phyloP scores from a whole-genome alignment of 768 basidiomycete genomes.

The Rhizopogon salebrosus region DNA sequence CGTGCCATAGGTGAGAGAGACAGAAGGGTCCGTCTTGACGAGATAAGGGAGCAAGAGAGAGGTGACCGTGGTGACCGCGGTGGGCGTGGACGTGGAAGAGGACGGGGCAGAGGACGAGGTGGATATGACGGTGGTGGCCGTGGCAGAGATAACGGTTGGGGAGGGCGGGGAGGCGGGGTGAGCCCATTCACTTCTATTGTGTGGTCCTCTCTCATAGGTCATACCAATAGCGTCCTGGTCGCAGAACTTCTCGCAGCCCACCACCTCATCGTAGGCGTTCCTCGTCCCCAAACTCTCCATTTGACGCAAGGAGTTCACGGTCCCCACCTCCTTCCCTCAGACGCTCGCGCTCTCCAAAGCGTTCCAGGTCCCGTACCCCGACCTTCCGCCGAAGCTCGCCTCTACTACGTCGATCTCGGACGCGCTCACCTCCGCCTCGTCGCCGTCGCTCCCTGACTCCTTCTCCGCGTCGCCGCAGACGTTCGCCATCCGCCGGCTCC shows the following conservation, averaged over 20 bases:
- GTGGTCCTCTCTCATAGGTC: conserved; percentile 7
- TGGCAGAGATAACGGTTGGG: conserved; percentile 61
- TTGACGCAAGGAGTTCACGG: conserved; percentile 16
- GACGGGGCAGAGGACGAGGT: conserved; percentile 47
- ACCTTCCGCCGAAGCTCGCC: conserved; percentile 28
- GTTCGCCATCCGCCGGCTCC: conserved; percentile 18
- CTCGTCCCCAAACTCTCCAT: conserved; percentile 3
- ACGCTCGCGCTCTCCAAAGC: conserved; percentile 22
- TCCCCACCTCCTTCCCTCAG: conserved; percentile 18
- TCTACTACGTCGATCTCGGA: conserved; percentile 35
- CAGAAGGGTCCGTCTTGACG: conserved; percentile 61
- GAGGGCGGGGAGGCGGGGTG: conserved; percentile 54
- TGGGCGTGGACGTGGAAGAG: conserved; percentile 55
- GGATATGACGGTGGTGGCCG: conserved; percentile 47
- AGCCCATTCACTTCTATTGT: conserved; percentile 3
- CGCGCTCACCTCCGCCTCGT: conserved; percentile 35
- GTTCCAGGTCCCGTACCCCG: conserved; percentile 17
- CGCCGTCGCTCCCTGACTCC: conserved; percentile 36
- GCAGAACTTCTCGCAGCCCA: conserved; percentile 32
- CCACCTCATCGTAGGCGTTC: conserved; percentile 18
- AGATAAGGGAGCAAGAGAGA: conserved; percentile 60
- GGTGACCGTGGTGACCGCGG: conserved; percentile 37
- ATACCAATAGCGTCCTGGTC: conserved; percentile 35
- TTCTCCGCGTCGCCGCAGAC: conserved; percentile 34
- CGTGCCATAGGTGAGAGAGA: conserved; percentile 68